Percentiles rank a stretch among this genome's conserved stretches.
These are phyloP conservation scores for Aspergillus haitiensis DNA, from an alignment of 495 filamentous ascomycete species.

Conservation along the genomic window DNA sequence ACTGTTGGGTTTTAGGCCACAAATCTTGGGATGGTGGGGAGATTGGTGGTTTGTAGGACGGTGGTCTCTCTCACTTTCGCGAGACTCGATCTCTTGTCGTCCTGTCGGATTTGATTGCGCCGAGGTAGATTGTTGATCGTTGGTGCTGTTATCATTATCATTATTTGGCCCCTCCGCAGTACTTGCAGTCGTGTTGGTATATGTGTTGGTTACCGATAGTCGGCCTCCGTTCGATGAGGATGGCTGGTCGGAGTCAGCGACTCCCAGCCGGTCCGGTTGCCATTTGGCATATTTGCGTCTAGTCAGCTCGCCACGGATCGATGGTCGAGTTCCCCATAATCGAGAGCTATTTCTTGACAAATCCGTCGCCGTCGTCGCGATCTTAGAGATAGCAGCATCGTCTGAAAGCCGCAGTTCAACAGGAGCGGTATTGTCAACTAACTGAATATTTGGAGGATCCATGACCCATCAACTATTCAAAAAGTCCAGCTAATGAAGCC, in stretches of 20 bases:
- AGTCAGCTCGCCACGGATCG: conserved; percentile 49
- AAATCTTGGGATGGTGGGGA: conserved; percentile 12
- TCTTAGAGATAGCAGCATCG: conserved; percentile 25
- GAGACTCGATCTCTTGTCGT: no score
- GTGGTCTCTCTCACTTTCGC: no score
- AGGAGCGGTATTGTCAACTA: conserved; percentile 46
- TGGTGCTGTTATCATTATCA: neutral
- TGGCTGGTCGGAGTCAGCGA: conserved; percentile 27
- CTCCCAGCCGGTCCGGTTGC: conserved; percentile 51
- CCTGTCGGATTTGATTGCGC: neutral
- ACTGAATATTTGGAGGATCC: conserved; percentile 32
- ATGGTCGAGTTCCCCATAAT: conserved; percentile 34
- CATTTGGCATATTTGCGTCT: conserved; percentile 65
- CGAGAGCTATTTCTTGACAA: conserved; percentile 29
- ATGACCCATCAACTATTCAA: conserved; percentile 17
- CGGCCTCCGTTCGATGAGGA: conserved; percentile 4
- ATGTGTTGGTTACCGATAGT: conserved; percentile 21
- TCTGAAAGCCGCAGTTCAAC: conserved; percentile 22
- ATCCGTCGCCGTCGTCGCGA: conserved; percentile 24
- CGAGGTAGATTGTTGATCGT: neutral
- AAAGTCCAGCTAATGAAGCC: neutral
- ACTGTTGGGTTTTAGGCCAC: conserved; percentile 23
- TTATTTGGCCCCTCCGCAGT: neutral
- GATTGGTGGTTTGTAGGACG: conserved; percentile 6
- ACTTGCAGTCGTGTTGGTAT: conserved; percentile 21